Base-by-base conservation (phyloP, 129 eudicot species). In the Tagetes patula region DNA sequence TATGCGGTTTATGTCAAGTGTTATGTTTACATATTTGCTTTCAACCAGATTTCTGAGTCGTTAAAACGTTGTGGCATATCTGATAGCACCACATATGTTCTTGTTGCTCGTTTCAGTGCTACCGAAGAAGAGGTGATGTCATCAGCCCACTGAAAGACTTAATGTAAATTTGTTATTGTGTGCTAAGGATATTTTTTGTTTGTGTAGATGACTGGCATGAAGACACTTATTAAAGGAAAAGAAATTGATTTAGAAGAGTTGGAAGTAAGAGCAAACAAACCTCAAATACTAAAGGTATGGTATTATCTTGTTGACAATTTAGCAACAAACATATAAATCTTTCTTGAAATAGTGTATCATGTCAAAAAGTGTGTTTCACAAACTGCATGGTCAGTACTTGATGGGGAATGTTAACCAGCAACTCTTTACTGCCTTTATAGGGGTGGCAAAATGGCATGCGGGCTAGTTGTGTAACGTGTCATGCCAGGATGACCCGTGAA, bases 61-160 rank as follows among this genome's bases (percentile, higher is more conserved):
- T 74, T 90, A 31, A 94, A 86, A 86, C 85, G 99, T 43, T 88
- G 97, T 64, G 96, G 98, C 13, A 87, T 90, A 56, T 84, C 97
- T 67, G 97, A 90, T 50, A 73, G 53, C 82, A 70, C 89, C 11
- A 85, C 83, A 3, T 88, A 88, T 62, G 58, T 90, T 75, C 92
- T 88, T 50, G 96, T 79, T 64, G 98, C 96, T 30, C 90, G 96
- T 58, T 93, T 90, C 76, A 80, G 76, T 82, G 90, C 98, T 70
- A 82, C 92, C 34, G 73, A 77, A 27, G 96, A 89, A 27, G 95
- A 89, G 96, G 98, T 90, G 54, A 85, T 75, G 48, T 79, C 34
- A 31, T 56, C 42, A 1, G 31, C 7, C 39, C 49, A 33, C 3
- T 65, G 33, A 33, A 38, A 10, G 27, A 52, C 9, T 36, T 65